Percentiles rank a stretch among this genome's conserved stretches.
phyloP scores from a whole-genome alignment of 2,329 filamentous ascomycete species.

The Mycosphaerella sp. region DNA sequence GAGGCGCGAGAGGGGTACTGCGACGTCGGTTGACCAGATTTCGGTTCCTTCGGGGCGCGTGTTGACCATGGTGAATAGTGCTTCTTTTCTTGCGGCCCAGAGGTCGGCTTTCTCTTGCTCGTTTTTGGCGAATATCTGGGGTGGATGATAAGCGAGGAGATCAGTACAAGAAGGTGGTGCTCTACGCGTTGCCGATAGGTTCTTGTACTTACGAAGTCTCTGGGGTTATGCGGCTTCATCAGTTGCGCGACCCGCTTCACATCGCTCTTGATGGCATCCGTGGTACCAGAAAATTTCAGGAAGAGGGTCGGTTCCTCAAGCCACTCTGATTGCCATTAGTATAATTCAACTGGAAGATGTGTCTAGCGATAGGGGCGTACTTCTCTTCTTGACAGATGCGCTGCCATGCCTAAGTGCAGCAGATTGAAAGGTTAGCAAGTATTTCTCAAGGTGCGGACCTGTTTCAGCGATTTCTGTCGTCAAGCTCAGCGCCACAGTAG shows the following conservation, averaged over 20 bases:
- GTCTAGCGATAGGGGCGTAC: not conserved
- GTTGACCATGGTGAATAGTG: conserved; percentile 56
- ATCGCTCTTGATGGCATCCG: conserved; percentile 68
- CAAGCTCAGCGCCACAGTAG: no score
- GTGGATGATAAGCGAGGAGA: no score
- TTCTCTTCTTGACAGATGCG: conserved; percentile 61
- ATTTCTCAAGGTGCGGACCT: no score
- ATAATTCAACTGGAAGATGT: not conserved
- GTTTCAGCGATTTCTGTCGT: no score
- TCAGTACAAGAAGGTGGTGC: no score
- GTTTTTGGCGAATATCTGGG: conserved; percentile 17
- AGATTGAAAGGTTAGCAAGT: no score
- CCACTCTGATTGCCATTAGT: conserved; percentile 47
- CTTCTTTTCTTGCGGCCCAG: conserved; percentile 57
- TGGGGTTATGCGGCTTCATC: conserved; percentile 42
- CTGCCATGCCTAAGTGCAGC: conserved; percentile 28
- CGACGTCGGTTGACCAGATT: conserved; percentile 57
- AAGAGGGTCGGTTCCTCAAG: conserved; percentile 71
- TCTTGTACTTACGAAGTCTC: conserved; percentile 6
- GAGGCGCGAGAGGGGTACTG: conserved; percentile 55
- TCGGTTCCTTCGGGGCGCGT: conserved; percentile 51
- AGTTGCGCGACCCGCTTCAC: conserved; percentile 63
- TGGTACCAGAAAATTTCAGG: conserved; percentile 69
- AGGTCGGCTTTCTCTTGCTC: conserved; percentile 31
- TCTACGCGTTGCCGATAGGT: no score